Conservation (phyloP, 2,329 filamentous ascomycete species). For the Lachnellula hyalina region DNA sequence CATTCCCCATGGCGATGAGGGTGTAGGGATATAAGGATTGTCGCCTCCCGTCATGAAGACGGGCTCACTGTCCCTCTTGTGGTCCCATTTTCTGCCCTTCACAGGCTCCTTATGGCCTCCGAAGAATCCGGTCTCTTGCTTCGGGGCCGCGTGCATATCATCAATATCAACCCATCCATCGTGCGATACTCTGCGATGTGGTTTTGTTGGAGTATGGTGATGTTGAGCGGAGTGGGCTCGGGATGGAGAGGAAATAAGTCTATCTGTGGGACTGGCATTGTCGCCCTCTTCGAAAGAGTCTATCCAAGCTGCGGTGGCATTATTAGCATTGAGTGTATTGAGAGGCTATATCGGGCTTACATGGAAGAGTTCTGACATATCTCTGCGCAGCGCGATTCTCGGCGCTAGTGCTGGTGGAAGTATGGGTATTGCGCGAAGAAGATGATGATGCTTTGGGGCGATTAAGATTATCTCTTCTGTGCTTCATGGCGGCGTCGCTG, state of each 20-base stretch:
- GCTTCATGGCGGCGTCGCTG: constrained; percentile 19
- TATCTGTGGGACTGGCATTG: constrained; percentile 15
- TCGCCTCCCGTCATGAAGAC: constrained; percentile 28
- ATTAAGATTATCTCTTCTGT: constrained; percentile 15
- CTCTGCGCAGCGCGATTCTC: constrained; percentile 21
- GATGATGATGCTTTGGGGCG: constrained; percentile 22
- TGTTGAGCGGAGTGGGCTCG: constrained; percentile 28
- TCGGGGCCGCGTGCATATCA: constrained; percentile 20
- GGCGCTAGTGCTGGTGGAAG: constrained; percentile 21
- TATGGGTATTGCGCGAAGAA: constrained; percentile 24
- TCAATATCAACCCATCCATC: constrained; percentile 30
- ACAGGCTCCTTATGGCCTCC: constrained; percentile 29
- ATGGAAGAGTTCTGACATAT: constrained; percentile 27
- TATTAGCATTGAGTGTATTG: constrained; percentile 3
- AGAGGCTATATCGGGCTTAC: constrained; percentile 16
- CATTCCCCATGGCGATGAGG: constrained; percentile 24
- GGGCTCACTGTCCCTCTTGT: constrained; percentile 30
- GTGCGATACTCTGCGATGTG: constrained; percentile 23
- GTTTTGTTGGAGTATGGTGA: constrained; percentile 18
- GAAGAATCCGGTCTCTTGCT: constrained; percentile 28
- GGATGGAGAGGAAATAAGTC: constrained; percentile 22
- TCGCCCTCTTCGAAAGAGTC: constrained; percentile 28
- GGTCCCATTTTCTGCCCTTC: constrained; percentile 33
- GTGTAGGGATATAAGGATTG: constrained; percentile 7
- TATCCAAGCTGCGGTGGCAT: constrained; percentile 29